phyloP scores from a whole-genome alignment of 176 grass and related monocot genomes.

The Leersia perrieri region DNA sequence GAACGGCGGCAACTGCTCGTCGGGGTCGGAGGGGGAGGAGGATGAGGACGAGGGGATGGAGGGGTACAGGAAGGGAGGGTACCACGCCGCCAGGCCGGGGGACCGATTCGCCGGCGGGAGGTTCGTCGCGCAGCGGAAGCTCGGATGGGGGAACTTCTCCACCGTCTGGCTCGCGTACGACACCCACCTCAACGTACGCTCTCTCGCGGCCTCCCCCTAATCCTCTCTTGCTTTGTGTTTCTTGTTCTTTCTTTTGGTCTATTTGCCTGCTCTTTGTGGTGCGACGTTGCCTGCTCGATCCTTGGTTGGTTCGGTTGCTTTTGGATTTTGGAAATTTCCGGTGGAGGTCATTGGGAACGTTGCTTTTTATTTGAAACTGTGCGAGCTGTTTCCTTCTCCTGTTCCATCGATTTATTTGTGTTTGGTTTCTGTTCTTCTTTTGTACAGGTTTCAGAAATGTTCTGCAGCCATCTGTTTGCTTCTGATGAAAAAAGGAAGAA shows the following conservation, averaged over 20 bases:
- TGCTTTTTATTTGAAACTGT: neutral
- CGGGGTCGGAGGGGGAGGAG: conserved; percentile 57
- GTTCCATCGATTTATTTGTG: conserved; percentile 2
- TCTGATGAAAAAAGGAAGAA: neutral
- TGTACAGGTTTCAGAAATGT: neutral
- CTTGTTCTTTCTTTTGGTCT: neutral
- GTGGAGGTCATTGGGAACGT: conserved; percentile 18
- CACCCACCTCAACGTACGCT: conserved; percentile 58
- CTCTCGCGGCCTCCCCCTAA: neutral
- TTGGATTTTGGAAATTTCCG: conserved; percentile 1
- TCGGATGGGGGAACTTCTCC: conserved; percentile 95
- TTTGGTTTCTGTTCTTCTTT: neutral
- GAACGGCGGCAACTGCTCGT: conserved; percentile 34
- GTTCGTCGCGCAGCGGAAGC: conserved; percentile 88
- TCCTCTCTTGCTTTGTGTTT: neutral
- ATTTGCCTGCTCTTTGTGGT: conserved; percentile 23
- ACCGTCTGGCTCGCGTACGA: conserved; percentile 99
- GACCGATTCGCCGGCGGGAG: conserved; percentile 79
- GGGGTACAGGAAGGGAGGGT: conserved; percentile 86
- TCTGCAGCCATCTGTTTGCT: neutral
- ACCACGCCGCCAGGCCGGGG: conserved; percentile 76
- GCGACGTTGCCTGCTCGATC: neutral
- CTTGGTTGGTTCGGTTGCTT: neutral
- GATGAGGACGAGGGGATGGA: conserved; percentile 85
- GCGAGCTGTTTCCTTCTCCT: conserved; percentile 20